phyloP scores from a whole-genome alignment of 2,329 filamentous ascomycete species.

The Rutstroemia sp. region DNA sequence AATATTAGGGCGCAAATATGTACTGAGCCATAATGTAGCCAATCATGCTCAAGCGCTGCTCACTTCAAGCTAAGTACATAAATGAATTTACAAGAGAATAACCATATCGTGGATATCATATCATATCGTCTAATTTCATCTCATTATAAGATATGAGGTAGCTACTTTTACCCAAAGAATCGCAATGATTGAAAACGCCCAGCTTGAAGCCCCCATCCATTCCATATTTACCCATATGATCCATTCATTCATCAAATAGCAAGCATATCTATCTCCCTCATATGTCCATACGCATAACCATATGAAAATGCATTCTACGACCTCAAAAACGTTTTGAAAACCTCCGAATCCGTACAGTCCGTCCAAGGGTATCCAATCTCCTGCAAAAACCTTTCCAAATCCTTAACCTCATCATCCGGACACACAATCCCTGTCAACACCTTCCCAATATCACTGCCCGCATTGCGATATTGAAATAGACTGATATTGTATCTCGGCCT shows the following conservation, averaged over 20 bases:
- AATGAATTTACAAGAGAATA: not conserved
- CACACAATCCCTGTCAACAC: slow-evolving; percentile 89
- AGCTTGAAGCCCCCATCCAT: not conserved
- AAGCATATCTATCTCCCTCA: not conserved
- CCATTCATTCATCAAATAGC: not conserved
- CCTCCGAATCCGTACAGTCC: slow-evolving; percentile 44
- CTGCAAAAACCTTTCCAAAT: slow-evolving; percentile 52
- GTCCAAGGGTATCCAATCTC: slow-evolving; percentile 60
- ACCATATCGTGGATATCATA: not conserved
- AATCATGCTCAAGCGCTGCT: too few relatives aligned
- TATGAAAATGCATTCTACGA: not conserved
- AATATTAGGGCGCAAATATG: not conserved
- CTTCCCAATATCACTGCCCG: slow-evolving; percentile 89
- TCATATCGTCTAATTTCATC: not conserved
- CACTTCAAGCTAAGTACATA: too few relatives aligned
- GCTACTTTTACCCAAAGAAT: not conserved
- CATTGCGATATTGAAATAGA: slow-evolving; percentile 96
- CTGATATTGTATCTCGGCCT: slow-evolving; percentile 90
- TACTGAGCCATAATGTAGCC: too few relatives aligned
- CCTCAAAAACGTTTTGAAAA: slow-evolving; percentile 52
- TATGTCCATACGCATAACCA: not conserved
- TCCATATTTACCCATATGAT: not conserved
- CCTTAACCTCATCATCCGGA: slow-evolving; percentile 62
- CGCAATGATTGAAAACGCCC: not conserved
- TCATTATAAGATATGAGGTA: not conserved